Base-by-base conservation (phyloP, 75 land plant genomes). In the Adiantum capillusveneris region DNA sequence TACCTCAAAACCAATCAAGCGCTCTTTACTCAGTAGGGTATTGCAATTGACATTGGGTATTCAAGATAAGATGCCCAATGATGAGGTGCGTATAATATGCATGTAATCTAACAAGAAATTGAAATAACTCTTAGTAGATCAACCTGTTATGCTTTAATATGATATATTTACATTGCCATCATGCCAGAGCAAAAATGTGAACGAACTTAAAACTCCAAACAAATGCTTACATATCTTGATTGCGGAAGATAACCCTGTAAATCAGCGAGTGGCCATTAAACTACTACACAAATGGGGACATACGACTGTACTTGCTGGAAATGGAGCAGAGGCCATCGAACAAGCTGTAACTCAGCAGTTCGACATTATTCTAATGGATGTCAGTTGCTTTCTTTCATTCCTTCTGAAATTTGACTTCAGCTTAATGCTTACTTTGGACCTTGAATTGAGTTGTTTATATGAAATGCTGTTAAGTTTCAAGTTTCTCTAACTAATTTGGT, bases 311-410 rank as follows among this genome's bases (percentile, higher is more conserved):
- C 31, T 72, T 29, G 75, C 70, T 25, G 41, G 56, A 28, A 60
- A 72, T 66, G 75, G 75, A 18, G 13, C 22, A n/a, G 75, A 72
- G 31, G 75, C 75, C 31, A 63, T 72, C 13, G 75, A 72, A 44
- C 44, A 53, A 52, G 48, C 56, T 21, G 39, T 52, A 25, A 53
- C 49, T n/a, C 70, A 59, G 31, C 43, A 50, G 27, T 72, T 72
- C 25, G 75, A 72, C 59, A 70, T 72, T 25, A 59, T 72, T 44
- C 44, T 66, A 31, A 72, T 72, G 75, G 75, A 72, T 65, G 70
- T 72, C 48, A 19, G 74, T 65, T 45, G 44, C 34, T 46, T 46
- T 18, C 53, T 22, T 16, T 9, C 29, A 60, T 9, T 65, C 51
- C 13, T 66, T 6, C 2, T 29, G 7, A 34, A 34, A 5, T 34